These are phyloP conservation scores for Bacidia gigantensis DNA, from an alignment of 495 filamentous ascomycete species.

Conservation along the genomic window DNA sequence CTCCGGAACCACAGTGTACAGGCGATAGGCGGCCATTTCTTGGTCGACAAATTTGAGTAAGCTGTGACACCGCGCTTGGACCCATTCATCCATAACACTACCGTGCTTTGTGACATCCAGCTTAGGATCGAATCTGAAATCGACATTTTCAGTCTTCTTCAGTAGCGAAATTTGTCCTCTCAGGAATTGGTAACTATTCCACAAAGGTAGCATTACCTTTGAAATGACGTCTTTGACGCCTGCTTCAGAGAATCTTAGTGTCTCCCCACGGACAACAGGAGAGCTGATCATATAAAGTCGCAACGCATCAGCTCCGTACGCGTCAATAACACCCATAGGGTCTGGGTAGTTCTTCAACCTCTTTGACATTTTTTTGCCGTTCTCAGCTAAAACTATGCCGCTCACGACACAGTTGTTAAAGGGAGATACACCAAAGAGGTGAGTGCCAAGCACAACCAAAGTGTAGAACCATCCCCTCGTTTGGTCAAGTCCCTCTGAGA, in stretches of 20 bases:
- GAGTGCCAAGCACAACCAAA: constrained; percentile 74
- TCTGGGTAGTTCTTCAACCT: constrained; percentile 96
- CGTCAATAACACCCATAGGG: constrained; percentile 66
- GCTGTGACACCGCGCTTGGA: constrained; percentile 84
- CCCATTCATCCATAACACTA: constrained; percentile 97
- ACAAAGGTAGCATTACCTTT: constrained; percentile 84
- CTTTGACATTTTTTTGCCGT: constrained; percentile 99
- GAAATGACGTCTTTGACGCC: constrained; percentile 94
- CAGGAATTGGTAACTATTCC: constrained; percentile 98
- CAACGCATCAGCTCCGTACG: constrained; percentile 87
- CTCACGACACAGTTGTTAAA: constrained; percentile 98
- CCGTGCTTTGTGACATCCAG: constrained; percentile 52
- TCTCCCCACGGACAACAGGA: constrained; percentile 86
- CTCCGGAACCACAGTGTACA: constrained; percentile 90
- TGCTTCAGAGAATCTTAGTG: constrained; percentile 77
- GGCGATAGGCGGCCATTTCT: constrained; percentile 83
- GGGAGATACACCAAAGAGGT: constrained; percentile 76
- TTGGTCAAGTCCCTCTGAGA: constrained; percentile 90
- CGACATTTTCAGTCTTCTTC: constrained; percentile 72
- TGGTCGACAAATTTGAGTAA: constrained; percentile 85
- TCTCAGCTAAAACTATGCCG: constrained; percentile 87
- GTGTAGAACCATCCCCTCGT: constrained; percentile 98
- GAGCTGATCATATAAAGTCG: constrained; percentile 95
- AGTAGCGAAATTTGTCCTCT: constrained; percentile 84
- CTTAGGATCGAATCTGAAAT: constrained; percentile 68